Conservation (phyloP, 1,284 basidiomycete genomes). For the Inonotus obliquus region DNA sequence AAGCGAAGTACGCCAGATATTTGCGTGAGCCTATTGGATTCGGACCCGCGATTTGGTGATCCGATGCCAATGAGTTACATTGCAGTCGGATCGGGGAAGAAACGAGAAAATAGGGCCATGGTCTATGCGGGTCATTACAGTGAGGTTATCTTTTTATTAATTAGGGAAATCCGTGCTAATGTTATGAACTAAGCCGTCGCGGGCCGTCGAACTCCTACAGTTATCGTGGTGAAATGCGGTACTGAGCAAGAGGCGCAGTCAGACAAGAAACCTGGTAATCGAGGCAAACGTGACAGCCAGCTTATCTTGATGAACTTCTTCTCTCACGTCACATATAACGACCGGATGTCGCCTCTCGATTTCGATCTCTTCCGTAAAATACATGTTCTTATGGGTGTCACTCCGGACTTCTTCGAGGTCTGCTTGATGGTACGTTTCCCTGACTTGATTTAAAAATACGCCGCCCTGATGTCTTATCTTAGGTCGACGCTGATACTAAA, state of each 20-base stretch:
- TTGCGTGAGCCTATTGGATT: slow-evolving; percentile 88
- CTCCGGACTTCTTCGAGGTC: slow-evolving; percentile 98
- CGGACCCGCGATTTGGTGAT: slow-evolving; percentile 94
- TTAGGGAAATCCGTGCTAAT: slow-evolving; percentile 4
- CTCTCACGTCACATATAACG: slow-evolving; percentile 97
- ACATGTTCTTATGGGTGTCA: slow-evolving; percentile 97
- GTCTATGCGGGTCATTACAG: slow-evolving; percentile 99
- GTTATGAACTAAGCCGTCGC: slow-evolving; percentile 50
- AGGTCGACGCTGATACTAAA: slow-evolving; percentile 98
- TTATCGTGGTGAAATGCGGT: slow-evolving; percentile 97
- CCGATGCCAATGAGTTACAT: slow-evolving; percentile 94
- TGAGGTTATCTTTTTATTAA: slow-evolving; percentile 38
- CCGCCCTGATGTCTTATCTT: slow-evolving; percentile 19
- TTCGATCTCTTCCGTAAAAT: slow-evolving; percentile 98
- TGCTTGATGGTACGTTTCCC: slow-evolving; percentile 77
- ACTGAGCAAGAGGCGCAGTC: slow-evolving; percentile 74
- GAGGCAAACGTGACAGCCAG: slow-evolving; percentile 98
- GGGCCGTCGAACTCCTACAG: slow-evolving; percentile 89
- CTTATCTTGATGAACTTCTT: slow-evolving; percentile 99
- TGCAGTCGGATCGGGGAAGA: slow-evolving; percentile 86
- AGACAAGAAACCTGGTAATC: slow-evolving; percentile 95
- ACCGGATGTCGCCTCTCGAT: slow-evolving; percentile 96
- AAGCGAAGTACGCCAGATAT: slow-evolving; percentile 94
- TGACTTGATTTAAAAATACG: background rate
- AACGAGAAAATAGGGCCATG: slow-evolving; percentile 93